phyloP scores from a whole-genome alignment of 2,329 filamentous ascomycete species.

The Penicillium capsulatum region DNA sequence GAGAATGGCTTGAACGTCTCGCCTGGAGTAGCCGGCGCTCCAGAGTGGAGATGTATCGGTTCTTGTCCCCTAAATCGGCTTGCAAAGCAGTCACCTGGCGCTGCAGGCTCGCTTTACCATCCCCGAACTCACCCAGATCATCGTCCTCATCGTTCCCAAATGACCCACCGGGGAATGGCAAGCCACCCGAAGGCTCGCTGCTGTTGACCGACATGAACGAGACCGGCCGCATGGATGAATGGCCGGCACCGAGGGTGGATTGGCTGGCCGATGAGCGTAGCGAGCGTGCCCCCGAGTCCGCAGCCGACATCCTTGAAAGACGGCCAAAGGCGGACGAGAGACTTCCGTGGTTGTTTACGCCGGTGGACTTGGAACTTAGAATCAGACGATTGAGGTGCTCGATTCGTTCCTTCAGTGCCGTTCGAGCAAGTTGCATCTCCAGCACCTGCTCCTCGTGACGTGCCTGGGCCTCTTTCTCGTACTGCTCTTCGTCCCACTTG shows the following conservation, averaged over 20 bases:
- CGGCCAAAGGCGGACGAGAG: slow-evolving; percentile 61
- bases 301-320: slow-evolving; percentile 57
- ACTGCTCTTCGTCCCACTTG: slow-evolving; percentile 66
- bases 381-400: slow-evolving; percentile 95
- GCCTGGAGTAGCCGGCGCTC: slow-evolving; percentile 91
- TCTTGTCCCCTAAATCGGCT: slow-evolving; percentile 93
- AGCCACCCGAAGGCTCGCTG: slow-evolving; percentile 30
- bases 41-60: slow-evolving; percentile 88
- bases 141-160: slow-evolving; percentile 53
- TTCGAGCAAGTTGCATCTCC: slow-evolving; percentile 95
- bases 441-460: slow-evolving; percentile 96
- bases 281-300: slow-evolving; percentile 48
- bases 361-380: slow-evolving; percentile 89
- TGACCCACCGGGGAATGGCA: slow-evolving; percentile 31
- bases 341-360: slow-evolving; percentile 76
- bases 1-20: slow-evolving; percentile 80
- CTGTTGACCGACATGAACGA: slow-evolving; percentile 62
- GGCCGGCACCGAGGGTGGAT: slow-evolving; percentile 50
- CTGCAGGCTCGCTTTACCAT: slow-evolving; percentile 74
- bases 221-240: slow-evolving; percentile 59
- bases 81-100: slow-evolving; percentile 91
- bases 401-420: slow-evolving; percentile 93
- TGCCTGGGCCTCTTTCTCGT: slow-evolving; percentile 74
- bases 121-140: slow-evolving; percentile 78
- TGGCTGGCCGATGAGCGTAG: slow-evolving; percentile 66